Evolutionary conservation across 306 rosid species (phyloP), one percentile per base, ranked within the genome.

Genomic region (Clitoria ternatea): DNA sequence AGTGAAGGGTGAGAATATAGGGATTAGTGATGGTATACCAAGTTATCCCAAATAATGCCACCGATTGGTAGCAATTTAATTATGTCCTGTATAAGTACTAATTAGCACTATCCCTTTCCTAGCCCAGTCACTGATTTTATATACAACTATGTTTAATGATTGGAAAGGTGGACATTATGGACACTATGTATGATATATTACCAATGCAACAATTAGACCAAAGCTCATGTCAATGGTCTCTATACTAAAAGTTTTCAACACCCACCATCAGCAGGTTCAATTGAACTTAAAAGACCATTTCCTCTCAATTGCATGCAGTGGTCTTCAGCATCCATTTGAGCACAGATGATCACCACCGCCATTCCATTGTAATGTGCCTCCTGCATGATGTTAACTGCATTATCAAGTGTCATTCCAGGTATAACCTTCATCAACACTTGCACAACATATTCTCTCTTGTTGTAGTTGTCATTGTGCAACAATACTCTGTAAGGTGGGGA

Each of bases 371-470:
- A 19, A 75, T 92, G 98, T 14, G 98, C 98, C 79, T 92, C 98
- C 77, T 90, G 98, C 97, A 92, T 92, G 60, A 92, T 81, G 65
- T 92, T 90, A 49, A 92, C 97, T 0, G 98, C 98, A 75, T 57
- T 86, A 82, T 92, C 98, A 39, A 92, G 24, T 2, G 96, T 90
- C 98, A 92, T 92, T 79, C 96, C 98, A 0, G 97, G 98, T 66
- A 92, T 92, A 49, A 92, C 98, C 77, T 92, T 92, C 98, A 92
- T 90, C 79, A 92, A 67, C 60, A 92, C 98, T 82, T 92, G 96
- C 39, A 92, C 98, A 32, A 92, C 98, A 20, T 92, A 92, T 81
- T 92, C 97, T 44, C 98, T 75, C 85, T 90, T 92, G 67, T 92
- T 92, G 30, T 26, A 88, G 83, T 90, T 80, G 81, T 92, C 98